Percentiles rank a stretch among this genome's conserved stretches.
Evolutionary conservation across 345 rosid genomes (phyloP).

Genomic region (Gossypium anomalum): DNA sequence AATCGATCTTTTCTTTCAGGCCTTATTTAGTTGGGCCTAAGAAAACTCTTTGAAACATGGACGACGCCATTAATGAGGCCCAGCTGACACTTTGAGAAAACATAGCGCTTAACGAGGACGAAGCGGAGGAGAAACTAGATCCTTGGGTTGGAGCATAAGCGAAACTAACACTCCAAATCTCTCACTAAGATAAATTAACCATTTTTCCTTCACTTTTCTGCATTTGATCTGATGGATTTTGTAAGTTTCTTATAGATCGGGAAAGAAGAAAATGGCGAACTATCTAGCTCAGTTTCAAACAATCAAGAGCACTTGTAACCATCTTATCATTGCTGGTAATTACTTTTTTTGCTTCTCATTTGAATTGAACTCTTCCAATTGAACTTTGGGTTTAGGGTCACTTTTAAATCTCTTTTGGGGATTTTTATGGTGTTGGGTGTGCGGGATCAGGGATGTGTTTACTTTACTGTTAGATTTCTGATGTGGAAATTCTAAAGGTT

Average conservation of each 20-base stretch:
- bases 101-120: neutral
- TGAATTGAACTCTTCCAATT: constrained; percentile 2
- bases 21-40: neutral
- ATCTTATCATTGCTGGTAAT: constrained; percentile 77
- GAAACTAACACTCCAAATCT: constrained; percentile 8
- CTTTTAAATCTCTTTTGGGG: neutral
- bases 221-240: constrained; percentile 32
- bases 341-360: constrained; percentile 1
- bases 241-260: constrained; percentile 35
- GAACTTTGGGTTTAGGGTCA: neutral
- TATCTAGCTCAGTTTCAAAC: constrained; percentile 89
- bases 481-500: neutral
- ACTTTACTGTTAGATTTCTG: neutral
- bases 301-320: constrained; percentile 68
- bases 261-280: constrained; percentile 53
- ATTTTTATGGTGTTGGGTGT: constrained; percentile 13
- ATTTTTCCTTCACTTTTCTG: neutral
- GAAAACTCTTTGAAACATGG: neutral
- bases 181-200: neutral
- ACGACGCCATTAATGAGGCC: neutral
- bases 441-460: neutral
- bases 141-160: neutral
- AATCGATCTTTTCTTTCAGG: neutral
- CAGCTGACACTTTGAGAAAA: neutral
- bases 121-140: neutral